Base-by-base conservation (phyloP, 148 eudicot species). In the Dysphania ambrosioides region DNA sequence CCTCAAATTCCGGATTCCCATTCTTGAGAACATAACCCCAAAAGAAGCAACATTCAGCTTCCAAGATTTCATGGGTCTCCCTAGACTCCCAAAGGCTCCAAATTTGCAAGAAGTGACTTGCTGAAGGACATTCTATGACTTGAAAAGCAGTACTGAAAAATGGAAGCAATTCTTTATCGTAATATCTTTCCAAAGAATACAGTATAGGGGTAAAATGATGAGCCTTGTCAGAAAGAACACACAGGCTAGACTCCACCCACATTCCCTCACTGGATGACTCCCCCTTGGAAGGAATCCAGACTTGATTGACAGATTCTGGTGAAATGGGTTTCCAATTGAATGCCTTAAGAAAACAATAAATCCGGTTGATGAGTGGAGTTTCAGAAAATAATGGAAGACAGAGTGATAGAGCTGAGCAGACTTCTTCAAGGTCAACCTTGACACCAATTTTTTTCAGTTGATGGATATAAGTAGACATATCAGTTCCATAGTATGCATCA, bases 31-130 rank as follows among this genome's bases (percentile, higher is more conserved):
- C 29, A 56, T 61, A 61, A 30, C 32, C 44, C 82, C 78, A 74
- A 41, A 68, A 79, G 63, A 73, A 74, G 70, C 41, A 61, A 30
- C 82, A 74, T 44, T 74, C 74, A 13, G n/a, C 3, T 9, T 74
- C 82, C 6, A 29, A 69, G 18, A 68, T 40, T 27, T 47, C 30
- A 35, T 26, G 41, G 65, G 21, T 49, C 63, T 49, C 64, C 13
- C 53, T 73, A 26, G 68, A 23, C 74, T 73, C 77, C 78, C 70
- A 66, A 7, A 74, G 65, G 55, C 77, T 73, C 82, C 78, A 79
- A 68, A 79, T 36, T 53, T 66, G 36, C 67, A 78, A 55, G 59
- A 36, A 72, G 55, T 78, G 80, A 66, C 65, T 30, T 12, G 49
- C 66, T 18, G 72, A 65, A 32, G 80, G 80, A 12, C 31, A 78